A percentile compares a stretch with the other conserved stretches of the same genome.
Conservation (phyloP, 164 flowering plant species). For the Magnolia changhungtana region DNA sequence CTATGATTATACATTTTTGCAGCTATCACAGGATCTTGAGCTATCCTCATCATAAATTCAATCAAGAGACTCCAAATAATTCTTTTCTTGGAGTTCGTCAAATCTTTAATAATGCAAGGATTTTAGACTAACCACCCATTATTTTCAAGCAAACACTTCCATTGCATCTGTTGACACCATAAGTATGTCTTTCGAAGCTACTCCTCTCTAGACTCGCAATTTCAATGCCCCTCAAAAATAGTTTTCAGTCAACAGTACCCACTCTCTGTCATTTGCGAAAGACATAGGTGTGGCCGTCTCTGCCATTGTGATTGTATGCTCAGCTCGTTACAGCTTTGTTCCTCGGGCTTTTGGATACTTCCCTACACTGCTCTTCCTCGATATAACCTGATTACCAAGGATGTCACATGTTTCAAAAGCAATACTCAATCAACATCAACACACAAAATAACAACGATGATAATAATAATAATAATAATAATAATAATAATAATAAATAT, state of each 20-base stretch:
- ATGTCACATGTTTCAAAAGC: too few species aligned
- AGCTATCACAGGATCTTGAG: too few species aligned
- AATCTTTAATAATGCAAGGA: not conserved
- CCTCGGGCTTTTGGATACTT: not conserved
- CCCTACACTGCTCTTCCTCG: too few species aligned
- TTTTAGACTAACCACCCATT: not conserved
- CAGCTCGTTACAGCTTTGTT: not conserved
- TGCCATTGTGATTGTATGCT: not conserved
- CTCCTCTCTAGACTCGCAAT: not conserved
- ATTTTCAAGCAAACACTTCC: not conserved
- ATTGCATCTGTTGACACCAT: not conserved
- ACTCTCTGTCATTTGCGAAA: not conserved
- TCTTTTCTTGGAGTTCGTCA: not conserved
- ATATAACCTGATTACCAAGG: too few species aligned
- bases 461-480: too few species aligned
- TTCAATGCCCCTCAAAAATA: not conserved
- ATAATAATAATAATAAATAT: too few species aligned
- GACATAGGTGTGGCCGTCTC: not conserved
- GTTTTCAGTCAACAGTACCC: not conserved
- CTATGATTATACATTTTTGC: too few species aligned
- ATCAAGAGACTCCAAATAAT: not conserved
- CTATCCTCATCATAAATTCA: not conserved
- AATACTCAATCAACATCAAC: too few species aligned
- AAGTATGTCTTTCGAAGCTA: not conserved
- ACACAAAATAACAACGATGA: too few species aligned